Evolutionary conservation across 371 early-diverging fungal genomes (phyloP), one percentile per base, ranked within the genome.

Genomic region (Quaeritorhiza haematococci): DNA sequence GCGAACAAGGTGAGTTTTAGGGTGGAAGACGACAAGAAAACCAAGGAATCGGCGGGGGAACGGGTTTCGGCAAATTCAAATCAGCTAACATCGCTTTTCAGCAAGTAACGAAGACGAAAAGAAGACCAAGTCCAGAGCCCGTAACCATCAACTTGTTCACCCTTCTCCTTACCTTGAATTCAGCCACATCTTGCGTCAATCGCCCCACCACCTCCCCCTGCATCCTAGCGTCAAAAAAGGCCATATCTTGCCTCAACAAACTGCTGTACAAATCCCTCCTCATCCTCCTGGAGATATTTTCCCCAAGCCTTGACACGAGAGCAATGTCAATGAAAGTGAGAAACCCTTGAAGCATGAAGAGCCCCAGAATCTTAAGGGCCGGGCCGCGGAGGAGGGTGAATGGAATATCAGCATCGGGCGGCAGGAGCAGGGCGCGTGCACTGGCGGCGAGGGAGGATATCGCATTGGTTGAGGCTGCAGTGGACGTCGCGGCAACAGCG

Each of bases 241-340:
- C 71, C 62, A 89, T 78, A 56, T 89, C 89, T 63, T 87, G 86
- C 48, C 49, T 55, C 33, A 91, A 59, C 29, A 90, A 76, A 32
- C 83, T 63, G 0, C 56, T 34, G 50, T 83, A 84, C 19, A 89
- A 69, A 33, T 78, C 65, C 4, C 59, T 48, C 8, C 83, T 74
- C 51, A 89, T 61, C 6, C 89, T 73, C 49, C 64, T 61, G 7
- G 85, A 78, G 0, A 90, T 66, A 33, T 78, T 81, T 61, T 90
- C 91, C 30, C 90, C 90, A 54, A 90, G 76, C 3, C 73, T 59
- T 3, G 88, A 71, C 17, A 90, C 89, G 44, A 90, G 73, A 15
- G 84, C 61, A 28, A 90, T 86, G 64, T 90, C 87, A 3, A 78
- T 71, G 64, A 81, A 84, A 6, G 91, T 89, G 58, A 90, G 69